A percentile compares a stretch with the other conserved stretches of the same genome.
Conservation (phyloP, 257 asterid genomes). For the Nicotiana tomentosiformis region DNA sequence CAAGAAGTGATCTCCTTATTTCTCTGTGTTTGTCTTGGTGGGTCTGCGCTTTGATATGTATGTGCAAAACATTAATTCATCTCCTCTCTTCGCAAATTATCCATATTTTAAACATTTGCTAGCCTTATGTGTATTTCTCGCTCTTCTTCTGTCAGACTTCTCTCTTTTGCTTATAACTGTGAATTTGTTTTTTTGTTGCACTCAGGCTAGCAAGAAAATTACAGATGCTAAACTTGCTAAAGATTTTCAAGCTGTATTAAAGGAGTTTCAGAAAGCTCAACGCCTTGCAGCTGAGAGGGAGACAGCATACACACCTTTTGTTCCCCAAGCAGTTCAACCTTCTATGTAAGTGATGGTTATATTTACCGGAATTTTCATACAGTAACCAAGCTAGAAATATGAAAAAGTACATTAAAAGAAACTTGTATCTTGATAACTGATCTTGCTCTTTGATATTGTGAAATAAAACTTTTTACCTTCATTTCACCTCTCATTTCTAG, state of each 20-base stretch:
- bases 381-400: not conserved
- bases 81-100: not conserved
- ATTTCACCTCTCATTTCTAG: conserved; percentile 1
- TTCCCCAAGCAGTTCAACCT: conserved; percentile 46
- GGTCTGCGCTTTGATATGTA: not conserved
- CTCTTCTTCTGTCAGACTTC: not conserved
- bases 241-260: conserved; percentile 85
- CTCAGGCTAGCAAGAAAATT: conserved; percentile 84
- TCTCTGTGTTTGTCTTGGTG: not conserved
- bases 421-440: not conserved
- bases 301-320: conserved; percentile 72
- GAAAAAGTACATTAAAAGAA: not conserved
- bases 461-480: not conserved
- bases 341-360: conserved; percentile 41
- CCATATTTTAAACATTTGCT: not conserved
- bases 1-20: not conserved
- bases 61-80: not conserved
- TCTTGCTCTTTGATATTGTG: not conserved
- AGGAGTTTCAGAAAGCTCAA: conserved; percentile 72
- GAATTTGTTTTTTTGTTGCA: not conserved
- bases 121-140: not conserved
- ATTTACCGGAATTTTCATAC: not conserved
- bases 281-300: conserved; percentile 43
- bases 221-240: conserved; percentile 96
- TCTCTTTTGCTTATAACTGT: not conserved